A percentile compares a stretch with the other conserved stretches of the same genome.
These are phyloP conservation scores for Pythium plurisporium DNA, from an alignment of 352 stramenopile genomes.

Conservation along the genomic window DNA sequence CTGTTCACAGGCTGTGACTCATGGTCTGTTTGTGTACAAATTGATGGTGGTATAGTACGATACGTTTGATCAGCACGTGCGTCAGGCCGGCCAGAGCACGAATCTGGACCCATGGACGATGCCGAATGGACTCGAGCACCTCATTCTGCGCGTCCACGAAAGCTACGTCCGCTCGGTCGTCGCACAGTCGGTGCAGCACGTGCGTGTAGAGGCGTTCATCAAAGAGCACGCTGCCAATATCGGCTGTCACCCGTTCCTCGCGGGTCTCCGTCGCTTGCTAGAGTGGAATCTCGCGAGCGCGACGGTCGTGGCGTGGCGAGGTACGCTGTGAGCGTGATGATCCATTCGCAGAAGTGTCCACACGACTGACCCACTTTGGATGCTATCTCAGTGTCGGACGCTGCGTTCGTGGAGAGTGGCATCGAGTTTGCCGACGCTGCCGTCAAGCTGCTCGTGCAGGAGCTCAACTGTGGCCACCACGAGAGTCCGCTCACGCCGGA, in stretches of 20 bases:
- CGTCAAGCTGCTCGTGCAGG: slow-evolving; percentile 45
- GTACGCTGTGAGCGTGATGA: slow-evolving; percentile 26
- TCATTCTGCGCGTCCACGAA: slow-evolving; percentile 38
- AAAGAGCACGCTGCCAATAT: slow-evolving; percentile 41
- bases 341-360: neutral
- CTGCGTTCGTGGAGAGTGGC: slow-evolving; percentile 72
- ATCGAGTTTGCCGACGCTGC: slow-evolving; percentile 45
- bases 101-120: slow-evolving; percentile 44
- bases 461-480: slow-evolving; percentile 60
- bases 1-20: too few species aligned
- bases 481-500: slow-evolving; percentile 1
- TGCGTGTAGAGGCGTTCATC: slow-evolving; percentile 42
- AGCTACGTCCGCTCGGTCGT: slow-evolving; percentile 36
- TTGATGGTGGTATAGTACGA: slow-evolving; percentile 47
- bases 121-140: slow-evolving; percentile 21
- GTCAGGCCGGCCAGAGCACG: slow-evolving; percentile 37
- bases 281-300: slow-evolving; percentile 61
- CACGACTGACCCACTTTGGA: slow-evolving; percentile 11
- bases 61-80: slow-evolving; percentile 36
- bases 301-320: slow-evolving; percentile 61
- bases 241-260: slow-evolving; percentile 66
- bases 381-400: slow-evolving; percentile 47
- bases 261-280: slow-evolving; percentile 45
- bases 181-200: slow-evolving; percentile 34
- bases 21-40: neutral